Percentiles rank a stretch among this genome's conserved stretches.
Evolutionary conservation across 73 alveolate species (phyloP).

Genomic region (Paramecium pentaurelia): DNA sequence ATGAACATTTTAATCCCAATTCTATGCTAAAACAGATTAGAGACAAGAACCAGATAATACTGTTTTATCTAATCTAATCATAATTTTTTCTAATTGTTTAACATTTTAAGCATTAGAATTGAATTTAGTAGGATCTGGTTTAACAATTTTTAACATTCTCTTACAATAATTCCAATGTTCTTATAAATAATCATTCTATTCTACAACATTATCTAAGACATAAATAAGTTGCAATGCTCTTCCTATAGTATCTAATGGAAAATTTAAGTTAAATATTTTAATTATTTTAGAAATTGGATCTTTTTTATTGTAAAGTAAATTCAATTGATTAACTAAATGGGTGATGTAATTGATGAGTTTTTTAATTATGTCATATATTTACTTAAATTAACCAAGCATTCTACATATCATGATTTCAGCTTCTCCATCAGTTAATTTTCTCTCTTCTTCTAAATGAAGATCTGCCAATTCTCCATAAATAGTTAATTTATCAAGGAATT

Average conservation of each 20-base stretch:
- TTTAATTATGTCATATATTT: conserved; percentile 73
- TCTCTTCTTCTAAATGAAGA: conserved; percentile 69
- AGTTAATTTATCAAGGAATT: conserved; percentile 9
- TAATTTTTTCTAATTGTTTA: conserved; percentile 69
- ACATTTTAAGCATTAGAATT: conserved; percentile 67
- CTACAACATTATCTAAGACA: conserved; percentile 77
- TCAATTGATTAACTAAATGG: conserved; percentile 75
- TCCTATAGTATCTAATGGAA: conserved; percentile 81
- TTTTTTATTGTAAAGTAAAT: conserved; percentile 75
- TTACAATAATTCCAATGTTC: conserved; percentile 81
- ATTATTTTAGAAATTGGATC: conserved; percentile 66
- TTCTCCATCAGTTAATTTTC: conserved; percentile 69
- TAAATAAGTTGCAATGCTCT: conserved; percentile 67
- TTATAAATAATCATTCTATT: conserved; percentile 74
- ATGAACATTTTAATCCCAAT: conserved; percentile 50
- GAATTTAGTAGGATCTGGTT: conserved; percentile 72
- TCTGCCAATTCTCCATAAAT: conserved; percentile 43
- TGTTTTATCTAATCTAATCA: conserved; percentile 56
- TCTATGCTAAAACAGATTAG: conserved; percentile 44
- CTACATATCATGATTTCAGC: conserved; percentile 70
- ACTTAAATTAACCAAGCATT: conserved; percentile 72
- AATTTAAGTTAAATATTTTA: conserved; percentile 67
- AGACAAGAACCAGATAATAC: conserved; percentile 62
- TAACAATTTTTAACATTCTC: conserved; percentile 76
- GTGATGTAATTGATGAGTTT: conserved; percentile 70